A percentile compares a stretch with the other conserved stretches of the same genome.
phyloP scores from a whole-genome alignment of 305 asterid genomes.

The Euphrasia arctica region DNA sequence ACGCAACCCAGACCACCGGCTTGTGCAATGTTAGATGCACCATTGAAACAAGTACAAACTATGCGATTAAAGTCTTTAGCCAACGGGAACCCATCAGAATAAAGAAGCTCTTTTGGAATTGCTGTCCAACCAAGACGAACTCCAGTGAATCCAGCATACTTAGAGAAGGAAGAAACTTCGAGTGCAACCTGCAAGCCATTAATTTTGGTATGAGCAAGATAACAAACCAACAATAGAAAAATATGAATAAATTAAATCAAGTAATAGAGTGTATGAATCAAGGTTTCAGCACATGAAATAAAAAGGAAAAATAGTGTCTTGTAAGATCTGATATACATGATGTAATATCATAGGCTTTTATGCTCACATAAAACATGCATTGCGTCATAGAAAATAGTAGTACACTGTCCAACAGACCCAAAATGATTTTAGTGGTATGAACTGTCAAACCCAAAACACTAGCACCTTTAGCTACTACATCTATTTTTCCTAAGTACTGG shows the following conservation, averaged over 20 bases:
- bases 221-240: slow-evolving; percentile 9
- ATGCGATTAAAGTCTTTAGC: slow-evolving; percentile 97
- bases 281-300: no score
- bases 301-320: no score
- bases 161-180: slow-evolving; percentile 97
- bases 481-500: no score
- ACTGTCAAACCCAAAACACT: no score
- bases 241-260: background rate
- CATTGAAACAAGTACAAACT: slow-evolving; percentile 88
- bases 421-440: no score
- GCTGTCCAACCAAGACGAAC: slow-evolving; percentile 99
- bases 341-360: no score
- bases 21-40: slow-evolving; percentile 97
- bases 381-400: no score
- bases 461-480: no score
- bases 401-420: no score
- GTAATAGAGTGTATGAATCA: no score
- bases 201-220: slow-evolving; percentile 2
- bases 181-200: slow-evolving; percentile 75
- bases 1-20: slow-evolving; percentile 94
- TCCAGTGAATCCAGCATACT: slow-evolving; percentile 98
- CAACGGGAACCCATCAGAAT: slow-evolving; percentile 88
- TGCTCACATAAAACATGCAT: no score
- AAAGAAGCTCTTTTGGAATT: slow-evolving; percentile 78
- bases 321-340: no score